These are phyloP conservation scores for Lyophyllum atratum DNA, from an alignment of 768 basidiomycete genomes.

Conservation along the genomic window DNA sequence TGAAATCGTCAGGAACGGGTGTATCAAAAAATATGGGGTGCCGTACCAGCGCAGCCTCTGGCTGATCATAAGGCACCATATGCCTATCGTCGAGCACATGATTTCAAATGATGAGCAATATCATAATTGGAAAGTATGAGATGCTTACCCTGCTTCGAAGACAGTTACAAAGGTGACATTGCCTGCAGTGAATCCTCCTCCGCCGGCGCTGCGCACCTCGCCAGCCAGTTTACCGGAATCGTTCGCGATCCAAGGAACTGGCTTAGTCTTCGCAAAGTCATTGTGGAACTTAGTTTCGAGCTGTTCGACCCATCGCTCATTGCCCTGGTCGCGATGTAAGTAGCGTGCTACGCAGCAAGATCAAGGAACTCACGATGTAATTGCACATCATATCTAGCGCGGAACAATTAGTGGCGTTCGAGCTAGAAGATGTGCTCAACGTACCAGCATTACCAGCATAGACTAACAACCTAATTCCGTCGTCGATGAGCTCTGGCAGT, in stretches of 20 bases:
- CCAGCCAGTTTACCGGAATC: conserved; percentile 61
- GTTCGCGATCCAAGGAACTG: conserved; percentile 58
- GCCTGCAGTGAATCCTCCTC: conserved; percentile 66
- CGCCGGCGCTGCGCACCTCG: conserved; percentile 69
- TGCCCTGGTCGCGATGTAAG: conserved; percentile 48
- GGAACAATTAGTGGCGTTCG: conserved; percentile 13
- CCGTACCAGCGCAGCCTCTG: conserved; percentile 78
- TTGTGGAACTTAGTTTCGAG: conserved; percentile 62
- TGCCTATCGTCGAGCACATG: conserved; percentile 49
- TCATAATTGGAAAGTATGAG: background rate
- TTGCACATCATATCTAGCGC: conserved; percentile 84
- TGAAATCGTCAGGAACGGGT: background rate
- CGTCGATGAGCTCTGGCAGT: conserved; percentile 78
- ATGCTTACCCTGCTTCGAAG: conserved; percentile 74
- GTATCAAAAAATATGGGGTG: background rate
- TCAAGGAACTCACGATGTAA: conserved; percentile 52
- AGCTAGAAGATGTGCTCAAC: conserved; percentile 22
- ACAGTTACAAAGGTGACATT: conserved; percentile 83
- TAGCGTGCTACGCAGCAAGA: background rate
- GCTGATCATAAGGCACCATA: conserved; percentile 91
- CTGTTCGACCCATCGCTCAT: conserved; percentile 71
- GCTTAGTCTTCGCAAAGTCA: conserved; percentile 55
- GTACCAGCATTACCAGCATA: conserved; percentile 86
- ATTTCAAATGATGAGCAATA: background rate
- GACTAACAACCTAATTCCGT: conserved; percentile 81